A percentile compares a stretch with the other conserved stretches of the same genome.
phyloP scores from a whole-genome alignment of 2,329 filamentous ascomycete species.

The Botrytis aclada region DNA sequence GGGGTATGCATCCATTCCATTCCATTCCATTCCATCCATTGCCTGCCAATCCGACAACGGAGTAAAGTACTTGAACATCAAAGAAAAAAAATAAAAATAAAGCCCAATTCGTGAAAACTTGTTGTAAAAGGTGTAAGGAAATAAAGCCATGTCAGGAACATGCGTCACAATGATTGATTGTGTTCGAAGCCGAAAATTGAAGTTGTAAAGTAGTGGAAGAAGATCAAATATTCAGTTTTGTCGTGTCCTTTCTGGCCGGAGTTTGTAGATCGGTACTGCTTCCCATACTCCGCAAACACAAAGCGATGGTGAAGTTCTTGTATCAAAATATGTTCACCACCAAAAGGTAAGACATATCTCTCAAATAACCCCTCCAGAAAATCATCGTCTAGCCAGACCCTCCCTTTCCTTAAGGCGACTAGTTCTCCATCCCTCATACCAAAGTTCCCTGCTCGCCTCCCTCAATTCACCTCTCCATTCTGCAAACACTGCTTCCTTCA shows the following conservation, averaged over 20 bases:
- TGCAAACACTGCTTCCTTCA: slow-evolving; percentile 88
- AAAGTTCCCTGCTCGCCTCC: slow-evolving; percentile 84
- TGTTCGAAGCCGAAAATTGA: not conserved
- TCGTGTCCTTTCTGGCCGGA: not conserved
- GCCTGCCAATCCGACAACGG: not conserved
- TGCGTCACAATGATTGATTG: not conserved
- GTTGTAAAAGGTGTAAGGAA: not conserved
- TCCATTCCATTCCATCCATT: not conserved
- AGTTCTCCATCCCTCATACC: slow-evolving; percentile 95
- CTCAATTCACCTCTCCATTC: slow-evolving; percentile 92
- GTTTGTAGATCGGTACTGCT: not conserved
- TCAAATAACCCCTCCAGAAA: not conserved
- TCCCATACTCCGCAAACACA: not conserved
- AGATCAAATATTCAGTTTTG: not conserved
- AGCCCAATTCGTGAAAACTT: not conserved
- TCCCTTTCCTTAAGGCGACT: slow-evolving; percentile 49
- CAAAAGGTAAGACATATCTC: slow-evolving; percentile 12
- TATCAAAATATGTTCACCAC: not conserved
- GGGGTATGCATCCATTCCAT: slow-evolving; percentile 13
- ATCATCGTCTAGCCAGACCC: slow-evolving; percentile 30
- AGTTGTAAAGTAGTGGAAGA: not conserved
- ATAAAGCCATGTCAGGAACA: slow-evolving; percentile 5
- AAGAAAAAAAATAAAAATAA: not conserved
- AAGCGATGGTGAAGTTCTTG: not conserved
- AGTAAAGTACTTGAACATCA: slow-evolving; percentile 10